phyloP scores from a whole-genome alignment of 2,329 filamentous ascomycete genomes.

The Fusarium oligoseptatum region DNA sequence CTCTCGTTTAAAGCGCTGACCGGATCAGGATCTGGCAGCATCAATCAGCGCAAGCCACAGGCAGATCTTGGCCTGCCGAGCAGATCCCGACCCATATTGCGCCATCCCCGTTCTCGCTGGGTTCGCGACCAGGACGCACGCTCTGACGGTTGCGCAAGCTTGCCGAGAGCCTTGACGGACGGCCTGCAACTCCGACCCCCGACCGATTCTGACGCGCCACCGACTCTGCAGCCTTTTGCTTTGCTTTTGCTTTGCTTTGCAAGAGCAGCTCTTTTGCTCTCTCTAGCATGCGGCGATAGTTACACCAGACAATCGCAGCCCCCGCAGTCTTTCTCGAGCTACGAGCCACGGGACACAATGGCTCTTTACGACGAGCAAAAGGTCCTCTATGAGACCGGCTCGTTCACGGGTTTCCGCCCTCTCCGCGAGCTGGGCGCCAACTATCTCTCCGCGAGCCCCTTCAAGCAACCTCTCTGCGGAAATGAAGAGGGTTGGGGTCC shows the following conservation, averaged over 20 bases:
- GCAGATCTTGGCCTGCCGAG: slow-evolving; percentile 10
- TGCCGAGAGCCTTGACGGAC: slow-evolving; percentile 21
- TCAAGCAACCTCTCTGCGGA: slow-evolving; percentile 82
- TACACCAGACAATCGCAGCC: slow-evolving; percentile 59
- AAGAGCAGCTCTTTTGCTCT: slow-evolving; percentile 24
- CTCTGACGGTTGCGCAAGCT: slow-evolving; percentile 39
- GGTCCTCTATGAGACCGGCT: slow-evolving; percentile 68
- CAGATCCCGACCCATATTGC: slow-evolving; percentile 15
- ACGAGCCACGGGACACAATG: slow-evolving; percentile 41
- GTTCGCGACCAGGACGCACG: slow-evolving; percentile 16
- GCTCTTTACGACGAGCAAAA: slow-evolving; percentile 56
- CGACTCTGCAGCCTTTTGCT: slow-evolving; percentile 8
- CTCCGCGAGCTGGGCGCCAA: slow-evolving; percentile 64
- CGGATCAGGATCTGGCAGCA: slow-evolving; percentile 24
- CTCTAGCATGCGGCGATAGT: slow-evolving; percentile 53
- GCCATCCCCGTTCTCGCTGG: slow-evolving; percentile 1
- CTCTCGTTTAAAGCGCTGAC: slow-evolving; percentile 11
- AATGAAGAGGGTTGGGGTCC: slow-evolving; percentile 97
- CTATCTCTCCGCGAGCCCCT: slow-evolving; percentile 69
- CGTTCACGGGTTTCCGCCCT: slow-evolving; percentile 70
- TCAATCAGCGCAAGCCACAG: neutral
- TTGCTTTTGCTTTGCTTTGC: neutral
- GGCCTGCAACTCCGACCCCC: neutral
- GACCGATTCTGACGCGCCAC: slow-evolving; percentile 27
- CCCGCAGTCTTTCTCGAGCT: slow-evolving; percentile 17